Percentiles rank a stretch among this genome's conserved stretches.
Evolutionary conservation across 805 yeast species (phyloP).

Genomic region (Candida maesae): DNA sequence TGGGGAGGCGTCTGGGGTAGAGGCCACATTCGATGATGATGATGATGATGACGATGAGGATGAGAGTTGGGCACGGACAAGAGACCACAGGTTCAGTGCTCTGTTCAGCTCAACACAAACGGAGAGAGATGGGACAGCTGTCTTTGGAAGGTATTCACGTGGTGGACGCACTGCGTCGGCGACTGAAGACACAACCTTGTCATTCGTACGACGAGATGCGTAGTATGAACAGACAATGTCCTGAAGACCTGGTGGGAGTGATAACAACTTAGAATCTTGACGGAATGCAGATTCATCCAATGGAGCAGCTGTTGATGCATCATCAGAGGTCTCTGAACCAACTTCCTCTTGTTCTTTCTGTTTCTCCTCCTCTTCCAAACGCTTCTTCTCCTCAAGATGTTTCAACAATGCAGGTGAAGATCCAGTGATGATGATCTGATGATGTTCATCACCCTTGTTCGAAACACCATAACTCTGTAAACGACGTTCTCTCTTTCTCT

Average conservation of each 20-base stretch:
- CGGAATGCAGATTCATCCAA: constrained; percentile 19
- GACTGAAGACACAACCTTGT: constrained; percentile 7
- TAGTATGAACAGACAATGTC: constrained; percentile 28
- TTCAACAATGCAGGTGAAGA: constrained; percentile 9
- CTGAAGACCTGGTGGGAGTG: constrained; percentile 31
- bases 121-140: constrained; percentile 32
- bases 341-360: constrained; percentile 1
- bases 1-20: background rate
- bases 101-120: constrained; percentile 80
- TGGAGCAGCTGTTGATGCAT: constrained; percentile 2
- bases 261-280: constrained; percentile 19
- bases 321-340: background rate
- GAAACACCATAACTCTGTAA: constrained; percentile 9
- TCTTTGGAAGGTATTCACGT: constrained; percentile 9
- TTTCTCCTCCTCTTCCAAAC: constrained; percentile 3
- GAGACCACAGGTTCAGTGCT: constrained; percentile 82
- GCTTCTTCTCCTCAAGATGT: constrained; percentile 11
- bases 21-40: too few species aligned
- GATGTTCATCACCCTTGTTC: constrained; percentile 7
- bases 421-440: constrained; percentile 14
- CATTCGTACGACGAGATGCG: constrained; percentile 13
- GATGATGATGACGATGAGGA: background rate
- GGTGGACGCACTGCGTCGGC: constrained; percentile 10
- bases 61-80: constrained; percentile 54
- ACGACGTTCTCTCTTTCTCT: constrained; percentile 11